Evolutionary conservation across 345 rosid genomes (phyloP), one percentile per base, ranked within the genome.

Genomic region (Mangifera indica): DNA sequence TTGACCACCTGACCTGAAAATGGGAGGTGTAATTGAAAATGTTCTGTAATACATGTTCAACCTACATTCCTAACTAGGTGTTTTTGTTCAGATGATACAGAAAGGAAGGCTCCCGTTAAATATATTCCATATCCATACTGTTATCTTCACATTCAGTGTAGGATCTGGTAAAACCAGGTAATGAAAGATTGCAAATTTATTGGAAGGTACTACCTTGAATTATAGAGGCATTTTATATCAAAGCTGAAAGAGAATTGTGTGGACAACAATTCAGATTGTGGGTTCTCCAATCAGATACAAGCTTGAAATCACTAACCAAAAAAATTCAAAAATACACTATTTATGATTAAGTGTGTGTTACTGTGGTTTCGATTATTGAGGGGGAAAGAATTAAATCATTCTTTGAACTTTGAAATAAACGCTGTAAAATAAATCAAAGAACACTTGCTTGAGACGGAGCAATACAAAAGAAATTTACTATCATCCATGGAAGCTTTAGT

Each of bases 391-490:
- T 18, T 22, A 49, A 56, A 42, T 78, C 40, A 42, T 52, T 44
- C 63, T 66, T 67, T 72, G 55, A 69, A 72, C 34, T 22, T 56
- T 57, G 68, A 77, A 63, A 60, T 32, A 72, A 58, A 48, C 34
- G 60, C 74, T 75, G 73, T 64, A 53, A 29, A 29, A 29, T 3
- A 29, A 29, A 29, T 29, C 57, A 15, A 20, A 42, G 18, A 61
- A 29, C 20, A 7, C 67, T 60, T 58, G 65, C 72, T 54, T 75
- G 80, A 78, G 81, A 42, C 21, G 66, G 70, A 76, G 70, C 64
- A 74, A 49, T 79, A 78, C 71, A 74, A 78, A 79, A 83, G 74
- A 78, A 49, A 78, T 75, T 79, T 66, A 68, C n/a, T 63, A 29
- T 69, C 49, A 54, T 74, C 70, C 58, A 46, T 34, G 34, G 57